Base-by-base conservation (phyloP, 371 early-diverging fungal species). In the Lichtheimia ornata region DNA sequence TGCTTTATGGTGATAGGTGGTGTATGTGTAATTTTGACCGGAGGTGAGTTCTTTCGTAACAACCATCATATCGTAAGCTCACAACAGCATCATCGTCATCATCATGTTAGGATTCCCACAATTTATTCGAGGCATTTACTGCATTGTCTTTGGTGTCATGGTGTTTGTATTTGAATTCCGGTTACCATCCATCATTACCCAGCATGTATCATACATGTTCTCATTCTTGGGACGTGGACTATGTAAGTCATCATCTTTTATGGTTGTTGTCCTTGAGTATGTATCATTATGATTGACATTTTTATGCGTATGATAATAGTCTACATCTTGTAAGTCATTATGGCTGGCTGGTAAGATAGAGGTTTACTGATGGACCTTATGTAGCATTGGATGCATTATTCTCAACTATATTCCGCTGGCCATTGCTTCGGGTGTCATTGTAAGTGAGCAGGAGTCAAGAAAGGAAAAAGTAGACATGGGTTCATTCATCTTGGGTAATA, bases 111-210 rank as follows among this genome's bases (percentile, higher is more conserved):
- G 76, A 9, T 79, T 79, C 47, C 76, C 76, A 4, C 67, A 75
- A 20, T 76, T 79, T 50, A 73, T 79, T 42, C 76, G 70, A 45
- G 76, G 76, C 24, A 76, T 79, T 27, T 79, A 69, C 54, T 73
- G 71, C 59, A 73, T 78, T 28, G 45, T 77, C 0, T 74, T 77
- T 59, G 78, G 78, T 61, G 52, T 73, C 4, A 69, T 77, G 58
- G 69, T 69, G 9, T 45, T 58, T n/a, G 17, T 77, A 12, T 77
- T 77, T 51, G 78, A 77, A 41, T 77, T 77, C 40, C 65, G 73
- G 42, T 45, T 77, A 14, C 78, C 78, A 28, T 50, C 53, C 14
- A 9, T 64, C 0, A 56, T 77, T 15, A 63, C 67, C 5, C 75
- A 74, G 42, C 49, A 55, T 57, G 65, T 54, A 14, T 65, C 65